Conservation (phyloP, 1,139 yeast genomes). For the Diutina neorugosa region DNA sequence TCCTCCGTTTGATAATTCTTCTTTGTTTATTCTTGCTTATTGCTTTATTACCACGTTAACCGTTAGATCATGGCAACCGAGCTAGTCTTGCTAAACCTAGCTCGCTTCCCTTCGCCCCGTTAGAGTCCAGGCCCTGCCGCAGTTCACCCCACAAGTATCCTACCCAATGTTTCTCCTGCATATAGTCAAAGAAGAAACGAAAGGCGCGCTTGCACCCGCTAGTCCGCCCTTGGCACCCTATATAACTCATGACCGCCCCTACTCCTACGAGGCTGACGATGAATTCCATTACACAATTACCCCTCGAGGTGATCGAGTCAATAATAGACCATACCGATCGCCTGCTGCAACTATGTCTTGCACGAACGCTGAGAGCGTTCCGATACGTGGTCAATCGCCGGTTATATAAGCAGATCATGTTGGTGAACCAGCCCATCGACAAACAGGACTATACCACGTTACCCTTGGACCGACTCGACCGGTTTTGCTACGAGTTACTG, state of each 20-base stretch:
- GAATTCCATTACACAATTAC: not conserved
- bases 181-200: not conserved
- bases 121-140: not conserved
- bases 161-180: too few relatives aligned
- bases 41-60: too few relatives aligned
- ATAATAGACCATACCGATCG: not conserved
- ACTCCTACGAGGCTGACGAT: not conserved
- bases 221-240: not conserved
- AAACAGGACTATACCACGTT: conserved; percentile 7
- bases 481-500: conserved; percentile 9
- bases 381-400: conserved; percentile 9
- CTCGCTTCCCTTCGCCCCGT: not conserved
- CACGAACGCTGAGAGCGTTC: conserved; percentile 6
- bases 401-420: conserved; percentile 12
- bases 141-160: not conserved
- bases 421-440: conserved; percentile 8
- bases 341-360: not conserved
- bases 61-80: too few relatives aligned
- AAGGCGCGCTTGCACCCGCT: not conserved
- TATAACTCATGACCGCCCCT: not conserved
- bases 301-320: not conserved
- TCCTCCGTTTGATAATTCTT: too few relatives aligned
- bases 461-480: conserved; percentile 8
- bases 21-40: not conserved
- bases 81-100: too few relatives aligned